Evolutionary conservation across 257 asterid species (phyloP), one percentile per base, ranked within the genome.

Genomic region (Osmanthus fragrans): DNA sequence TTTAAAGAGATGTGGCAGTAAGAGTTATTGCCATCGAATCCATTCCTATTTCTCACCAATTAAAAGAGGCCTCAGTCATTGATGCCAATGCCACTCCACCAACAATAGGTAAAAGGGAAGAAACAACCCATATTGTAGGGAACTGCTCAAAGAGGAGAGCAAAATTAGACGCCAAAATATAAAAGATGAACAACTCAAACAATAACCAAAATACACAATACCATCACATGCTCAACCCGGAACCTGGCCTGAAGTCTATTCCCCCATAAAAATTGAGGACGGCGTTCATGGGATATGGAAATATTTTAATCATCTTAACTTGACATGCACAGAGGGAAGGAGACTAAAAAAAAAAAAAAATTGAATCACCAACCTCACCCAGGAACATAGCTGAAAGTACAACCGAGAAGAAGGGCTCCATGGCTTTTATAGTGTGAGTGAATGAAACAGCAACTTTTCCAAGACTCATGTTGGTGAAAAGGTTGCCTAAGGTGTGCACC

Each of bases 361-460:
- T 54, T 15, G 29, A 54, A 23, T 23, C 4, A n/a, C 83, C 64
- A 80, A 95, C 98, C 97, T 95, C 98, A 74, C 98, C 97, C 21
- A 95, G 88, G 77, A 95, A 95, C 97, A 95, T 90, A 42, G 98
- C 97, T 75, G 99, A 95, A 72, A 95, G 93, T 34, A 93, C 84
- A 73, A 95, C 99, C 5, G 98, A 93, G 89, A 95, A 95, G 90
- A 95, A 95, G 11, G 99, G 99, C 88, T 95, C 98, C 99, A 90
- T 90, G 67, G 98, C 98, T 87, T 95, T 95, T 81, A 95, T 90
- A 12, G 99, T 95, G 86, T 95, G 98, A 74, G 99, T 95, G 89
- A 95, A 95, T 11, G 99, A 95, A 79, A 95, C 97, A 40, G 99
- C 88, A 84, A 95, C 97, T 87, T 93, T 93, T 76, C 99, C 99